Conservation (phyloP, 306 rosid genomes). For the Rosa chinensis region DNA sequence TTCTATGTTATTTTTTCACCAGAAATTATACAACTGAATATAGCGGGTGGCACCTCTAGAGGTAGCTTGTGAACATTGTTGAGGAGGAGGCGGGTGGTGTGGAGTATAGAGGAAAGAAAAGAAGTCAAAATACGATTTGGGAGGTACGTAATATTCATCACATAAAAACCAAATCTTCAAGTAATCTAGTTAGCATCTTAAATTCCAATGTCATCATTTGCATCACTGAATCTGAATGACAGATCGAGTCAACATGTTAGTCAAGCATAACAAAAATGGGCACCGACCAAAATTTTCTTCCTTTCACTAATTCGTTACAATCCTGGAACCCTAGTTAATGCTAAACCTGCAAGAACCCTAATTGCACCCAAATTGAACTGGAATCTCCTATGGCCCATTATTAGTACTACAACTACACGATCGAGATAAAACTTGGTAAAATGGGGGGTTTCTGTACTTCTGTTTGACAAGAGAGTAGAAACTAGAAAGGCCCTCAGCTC, state of each 20-base stretch:
- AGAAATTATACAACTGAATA: too few species aligned
- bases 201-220: not conserved
- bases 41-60: too few species aligned
- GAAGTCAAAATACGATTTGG: not conserved
- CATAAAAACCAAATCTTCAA: not conserved
- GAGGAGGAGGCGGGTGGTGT: not conserved
- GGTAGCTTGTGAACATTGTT: too few species aligned
- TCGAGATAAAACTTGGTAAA: not conserved
- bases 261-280: not conserved
- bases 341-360: slow-evolving; percentile 3
- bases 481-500: not conserved
- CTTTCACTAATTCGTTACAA: not conserved
- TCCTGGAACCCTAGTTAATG: not conserved
- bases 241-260: not conserved
- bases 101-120: too few species aligned
- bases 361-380: not conserved
- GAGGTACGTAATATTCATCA: too few species aligned
- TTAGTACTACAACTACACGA: not conserved
- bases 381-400: not conserved
- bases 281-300: not conserved
- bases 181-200: not conserved
- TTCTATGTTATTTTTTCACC: too few species aligned
- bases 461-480: not conserved
- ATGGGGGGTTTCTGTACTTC: not conserved
- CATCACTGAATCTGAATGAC: not conserved